Conservation (phyloP, 2,329 filamentous ascomycete genomes). For the Penicillium crustosum region DNA sequence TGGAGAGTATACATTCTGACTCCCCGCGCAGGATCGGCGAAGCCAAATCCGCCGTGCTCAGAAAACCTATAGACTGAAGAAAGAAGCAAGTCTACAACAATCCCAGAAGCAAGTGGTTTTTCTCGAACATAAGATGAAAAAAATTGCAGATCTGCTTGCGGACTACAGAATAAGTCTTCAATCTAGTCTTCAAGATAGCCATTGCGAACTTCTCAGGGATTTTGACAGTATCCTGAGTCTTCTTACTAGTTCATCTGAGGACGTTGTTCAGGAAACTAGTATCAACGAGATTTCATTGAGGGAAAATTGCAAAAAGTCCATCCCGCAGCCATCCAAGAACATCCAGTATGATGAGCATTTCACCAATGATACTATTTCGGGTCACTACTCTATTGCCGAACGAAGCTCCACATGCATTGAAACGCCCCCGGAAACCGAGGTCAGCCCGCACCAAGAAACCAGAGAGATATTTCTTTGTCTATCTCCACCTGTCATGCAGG, state of each 20-base stretch:
- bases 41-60: conserved; percentile 3
- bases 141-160: background rate
- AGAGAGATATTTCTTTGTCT: background rate
- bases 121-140: background rate
- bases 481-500: background rate
- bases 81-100: background rate
- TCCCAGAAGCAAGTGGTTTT: background rate
- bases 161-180: background rate
- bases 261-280: background rate
- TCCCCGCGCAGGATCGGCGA: conserved; percentile 1
- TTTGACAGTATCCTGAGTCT: background rate
- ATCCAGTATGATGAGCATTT: background rate
- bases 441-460: background rate
- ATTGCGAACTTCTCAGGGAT: background rate
- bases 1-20: background rate
- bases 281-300: background rate
- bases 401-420: background rate
- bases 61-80: conserved; percentile 2
- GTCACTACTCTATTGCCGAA: background rate
- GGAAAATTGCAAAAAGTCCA: background rate
- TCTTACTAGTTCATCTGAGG: background rate
- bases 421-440: background rate
- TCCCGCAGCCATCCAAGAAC: background rate
- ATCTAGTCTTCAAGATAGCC: background rate
- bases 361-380: background rate